Conservation (phyloP, 768 basidiomycete species). For the Asterophora lycoperdoides region DNA sequence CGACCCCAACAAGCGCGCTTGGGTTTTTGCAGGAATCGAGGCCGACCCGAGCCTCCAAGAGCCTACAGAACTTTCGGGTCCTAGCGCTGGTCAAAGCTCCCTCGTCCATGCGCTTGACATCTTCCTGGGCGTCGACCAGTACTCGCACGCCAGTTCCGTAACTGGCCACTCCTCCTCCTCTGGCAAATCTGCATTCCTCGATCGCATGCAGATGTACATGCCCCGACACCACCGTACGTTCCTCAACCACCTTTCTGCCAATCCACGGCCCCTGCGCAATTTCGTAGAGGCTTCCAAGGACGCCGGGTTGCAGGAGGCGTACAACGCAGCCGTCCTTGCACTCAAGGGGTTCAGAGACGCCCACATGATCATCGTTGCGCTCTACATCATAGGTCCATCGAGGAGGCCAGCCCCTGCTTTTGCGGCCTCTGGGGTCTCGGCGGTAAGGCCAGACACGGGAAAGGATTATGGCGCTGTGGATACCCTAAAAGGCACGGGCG, state of each 20-base stretch:
- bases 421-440: constrained; percentile 19
- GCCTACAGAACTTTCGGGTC: constrained; percentile 66
- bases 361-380: constrained; percentile 72
- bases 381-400: constrained; percentile 78
- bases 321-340: constrained; percentile 62
- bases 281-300: constrained; percentile 43
- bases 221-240: constrained; percentile 77
- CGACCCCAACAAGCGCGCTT: constrained; percentile 35
- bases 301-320: constrained; percentile 44
- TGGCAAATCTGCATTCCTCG: constrained; percentile 48
- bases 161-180: constrained; percentile 21
- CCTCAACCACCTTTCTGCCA: constrained; percentile 59
- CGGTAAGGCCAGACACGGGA: constrained; percentile 9
- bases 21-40: constrained; percentile 58
- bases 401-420: constrained; percentile 27
- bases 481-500: constrained; percentile 70
- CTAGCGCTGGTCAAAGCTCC: constrained; percentile 82
- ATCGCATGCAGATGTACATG: constrained; percentile 82
- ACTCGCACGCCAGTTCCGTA: constrained; percentile 24
- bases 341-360: constrained; percentile 75
- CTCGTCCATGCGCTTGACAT: constrained; percentile 73
- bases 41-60: constrained; percentile 35
- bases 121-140: constrained; percentile 68
- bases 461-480: constrained; percentile 19
- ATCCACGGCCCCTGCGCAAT: constrained; percentile 57